Conservation (phyloP, 805 yeast genomes). For the Kluyveromyces wickerhamii region DNA sequence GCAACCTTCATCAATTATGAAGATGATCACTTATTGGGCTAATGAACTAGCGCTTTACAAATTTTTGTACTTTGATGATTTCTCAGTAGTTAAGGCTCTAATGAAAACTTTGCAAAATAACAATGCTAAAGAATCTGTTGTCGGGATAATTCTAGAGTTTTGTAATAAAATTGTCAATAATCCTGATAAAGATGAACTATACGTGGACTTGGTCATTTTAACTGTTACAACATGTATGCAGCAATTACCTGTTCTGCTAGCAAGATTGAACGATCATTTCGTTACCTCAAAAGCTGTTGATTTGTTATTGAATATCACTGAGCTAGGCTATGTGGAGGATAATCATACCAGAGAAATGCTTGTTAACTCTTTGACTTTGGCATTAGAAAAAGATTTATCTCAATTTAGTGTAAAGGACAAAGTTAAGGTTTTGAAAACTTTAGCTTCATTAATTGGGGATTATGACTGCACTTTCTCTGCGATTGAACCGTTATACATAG, state of each 20-base stretch:
- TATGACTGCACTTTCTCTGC: slow-evolving; percentile 47
- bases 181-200: slow-evolving; percentile 37
- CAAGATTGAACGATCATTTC: slow-evolving; percentile 32
- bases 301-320: slow-evolving; percentile 43
- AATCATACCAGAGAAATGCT: slow-evolving; percentile 45
- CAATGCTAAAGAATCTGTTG: slow-evolving; percentile 61
- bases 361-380: slow-evolving; percentile 48
- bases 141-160: slow-evolving; percentile 47
- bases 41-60: slow-evolving; percentile 37
- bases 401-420: slow-evolving; percentile 47
- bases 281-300: slow-evolving; percentile 47
- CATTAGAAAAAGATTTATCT: slow-evolving; percentile 49
- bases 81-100: slow-evolving; percentile 46
- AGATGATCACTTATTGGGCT: slow-evolving; percentile 55
- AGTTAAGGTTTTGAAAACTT: slow-evolving; percentile 47
- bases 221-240: slow-evolving; percentile 50
- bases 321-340: slow-evolving; percentile 50
- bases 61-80: slow-evolving; percentile 49
- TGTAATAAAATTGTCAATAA: slow-evolving; percentile 38
- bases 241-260: slow-evolving; percentile 43
- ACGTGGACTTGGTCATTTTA: slow-evolving; percentile 42
- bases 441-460: slow-evolving; percentile 46
- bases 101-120: slow-evolving; percentile 44
- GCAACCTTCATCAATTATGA: slow-evolving; percentile 72
- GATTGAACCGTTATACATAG: slow-evolving; percentile 40